phyloP scores from a whole-genome alignment of 768 basidiomycete species.

The Hortiboletus campestris region DNA sequence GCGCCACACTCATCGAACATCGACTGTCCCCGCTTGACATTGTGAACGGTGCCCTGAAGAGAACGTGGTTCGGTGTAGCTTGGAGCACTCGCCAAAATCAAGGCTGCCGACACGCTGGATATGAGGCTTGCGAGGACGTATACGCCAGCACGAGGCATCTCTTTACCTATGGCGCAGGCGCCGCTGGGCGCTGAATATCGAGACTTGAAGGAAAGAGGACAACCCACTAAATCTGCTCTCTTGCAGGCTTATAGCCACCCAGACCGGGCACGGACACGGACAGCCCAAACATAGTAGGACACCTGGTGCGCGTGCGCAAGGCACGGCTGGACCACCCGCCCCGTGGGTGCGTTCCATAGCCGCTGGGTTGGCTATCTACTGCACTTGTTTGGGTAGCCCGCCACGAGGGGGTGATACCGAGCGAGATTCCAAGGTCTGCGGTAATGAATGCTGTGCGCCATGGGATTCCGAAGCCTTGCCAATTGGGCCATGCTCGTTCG shows the following conservation, averaged over 20 bases:
- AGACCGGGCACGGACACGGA: constrained; percentile 17
- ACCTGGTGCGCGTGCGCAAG: constrained; percentile 18
- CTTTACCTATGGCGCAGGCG: constrained; percentile 14
- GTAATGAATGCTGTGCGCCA: constrained; percentile 21
- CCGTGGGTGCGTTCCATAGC: constrained; percentile 4
- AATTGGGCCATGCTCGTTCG: constrained; percentile 12
- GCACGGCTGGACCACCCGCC: constrained; percentile 20
- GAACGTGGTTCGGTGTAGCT: constrained; percentile 47
- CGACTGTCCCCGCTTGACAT: constrained; percentile 55
- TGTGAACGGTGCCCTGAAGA: constrained; percentile 46
- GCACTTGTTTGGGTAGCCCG: neutral
- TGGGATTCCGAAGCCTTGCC: constrained; percentile 8
- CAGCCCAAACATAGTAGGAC: constrained; percentile 20
- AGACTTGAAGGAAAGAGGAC: constrained; percentile 8
- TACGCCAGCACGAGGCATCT: constrained; percentile 19
- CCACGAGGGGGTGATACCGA: constrained; percentile 16
- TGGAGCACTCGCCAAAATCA: constrained; percentile 14
- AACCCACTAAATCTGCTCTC: neutral
- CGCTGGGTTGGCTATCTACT: neutral
- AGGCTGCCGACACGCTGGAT: constrained; percentile 17
- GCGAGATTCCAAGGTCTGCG: constrained; percentile 6
- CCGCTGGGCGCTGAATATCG: neutral
- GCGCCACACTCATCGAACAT: constrained; percentile 69
- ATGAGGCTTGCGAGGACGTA: constrained; percentile 22
- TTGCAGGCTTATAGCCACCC: constrained; percentile 23